Conservation (phyloP, 2,329 filamentous ascomycete species). For the Aureobasidium sp. region DNA sequence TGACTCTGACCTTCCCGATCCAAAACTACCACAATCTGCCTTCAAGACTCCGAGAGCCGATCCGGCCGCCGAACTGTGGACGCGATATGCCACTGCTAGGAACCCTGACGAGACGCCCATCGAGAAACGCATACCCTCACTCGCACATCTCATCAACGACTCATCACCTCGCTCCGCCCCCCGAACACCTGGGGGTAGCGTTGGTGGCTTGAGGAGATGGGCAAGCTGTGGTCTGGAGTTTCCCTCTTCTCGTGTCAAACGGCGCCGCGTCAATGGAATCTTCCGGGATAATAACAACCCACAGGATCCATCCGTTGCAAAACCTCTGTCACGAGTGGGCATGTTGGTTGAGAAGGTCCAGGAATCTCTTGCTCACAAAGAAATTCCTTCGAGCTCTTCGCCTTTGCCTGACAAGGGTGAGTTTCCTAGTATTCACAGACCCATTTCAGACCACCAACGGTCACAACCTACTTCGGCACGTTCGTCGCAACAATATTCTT, state of each 20-base stretch:
- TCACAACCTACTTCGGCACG: neutral
- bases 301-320: conserved; percentile 20
- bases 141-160: conserved; percentile 37
- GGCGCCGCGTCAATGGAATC: conserved; percentile 28
- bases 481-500: conserved; percentile 10
- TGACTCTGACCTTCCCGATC: conserved; percentile 20
- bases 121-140: conserved; percentile 29
- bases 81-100: conserved; percentile 31
- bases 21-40: conserved; percentile 19
- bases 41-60: conserved; percentile 38
- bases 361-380: conserved; percentile 32
- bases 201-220: conserved; percentile 40
- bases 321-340: conserved; percentile 21
- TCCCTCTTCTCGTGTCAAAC: conserved; percentile 35
- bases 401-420: conserved; percentile 31
- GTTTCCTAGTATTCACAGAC: neutral
- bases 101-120: conserved; percentile 30
- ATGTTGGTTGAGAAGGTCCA: conserved; percentile 36
- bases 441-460: neutral
- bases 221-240: conserved; percentile 43
- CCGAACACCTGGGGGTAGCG: conserved; percentile 36
- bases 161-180: conserved; percentile 36
- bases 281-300: conserved; percentile 26
- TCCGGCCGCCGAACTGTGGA: conserved; percentile 40
- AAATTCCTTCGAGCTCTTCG: conserved; percentile 39